phyloP scores from a whole-genome alignment of 202 grass and related monocot genomes.

The Setaria viridis region DNA sequence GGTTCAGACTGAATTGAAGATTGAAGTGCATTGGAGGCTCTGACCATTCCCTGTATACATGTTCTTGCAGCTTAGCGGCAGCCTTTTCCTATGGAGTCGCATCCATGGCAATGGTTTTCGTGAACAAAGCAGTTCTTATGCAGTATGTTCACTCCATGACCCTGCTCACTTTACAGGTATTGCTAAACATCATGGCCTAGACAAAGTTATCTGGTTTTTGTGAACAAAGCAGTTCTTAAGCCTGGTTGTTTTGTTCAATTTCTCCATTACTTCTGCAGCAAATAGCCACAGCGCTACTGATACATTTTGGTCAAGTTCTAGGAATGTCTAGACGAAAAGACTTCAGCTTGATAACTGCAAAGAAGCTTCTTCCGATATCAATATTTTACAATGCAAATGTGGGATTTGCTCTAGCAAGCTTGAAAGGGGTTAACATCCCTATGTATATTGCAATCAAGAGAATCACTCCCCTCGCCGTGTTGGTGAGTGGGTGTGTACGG shows the following conservation, averaged over 20 bases:
- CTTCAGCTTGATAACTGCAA: constrained; percentile 67
- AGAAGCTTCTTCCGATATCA: constrained; percentile 88
- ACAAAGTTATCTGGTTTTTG: background rate
- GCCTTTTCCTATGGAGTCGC: constrained; percentile 89
- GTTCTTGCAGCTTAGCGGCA: constrained; percentile 68
- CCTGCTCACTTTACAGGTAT: constrained; percentile 91
- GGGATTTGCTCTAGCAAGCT: constrained; percentile 90
- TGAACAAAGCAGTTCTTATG: constrained; percentile 95
- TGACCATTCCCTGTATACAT: constrained; percentile 28
- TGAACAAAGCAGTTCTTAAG: background rate
- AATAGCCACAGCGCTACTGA: constrained; percentile 77
- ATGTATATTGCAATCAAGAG: constrained; percentile 99
- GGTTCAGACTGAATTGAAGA: background rate
- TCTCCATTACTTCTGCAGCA: constrained; percentile 58
- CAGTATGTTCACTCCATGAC: constrained; percentile 95
- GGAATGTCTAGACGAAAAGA: constrained; percentile 77
- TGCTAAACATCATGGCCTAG: background rate
- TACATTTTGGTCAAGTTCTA: constrained; percentile 74
- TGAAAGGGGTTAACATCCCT: constrained; percentile 97
- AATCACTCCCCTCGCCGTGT: constrained; percentile 90
- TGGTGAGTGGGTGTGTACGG: constrained; percentile 65
- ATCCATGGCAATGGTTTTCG: constrained; percentile 97
- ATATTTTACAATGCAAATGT: constrained; percentile 99
- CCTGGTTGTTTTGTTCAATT: constrained; percentile 30
- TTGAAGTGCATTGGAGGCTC: background rate